Conservation (phyloP, 2,329 filamentous ascomycete genomes). For the Pseudogymnoascus sp. region DNA sequence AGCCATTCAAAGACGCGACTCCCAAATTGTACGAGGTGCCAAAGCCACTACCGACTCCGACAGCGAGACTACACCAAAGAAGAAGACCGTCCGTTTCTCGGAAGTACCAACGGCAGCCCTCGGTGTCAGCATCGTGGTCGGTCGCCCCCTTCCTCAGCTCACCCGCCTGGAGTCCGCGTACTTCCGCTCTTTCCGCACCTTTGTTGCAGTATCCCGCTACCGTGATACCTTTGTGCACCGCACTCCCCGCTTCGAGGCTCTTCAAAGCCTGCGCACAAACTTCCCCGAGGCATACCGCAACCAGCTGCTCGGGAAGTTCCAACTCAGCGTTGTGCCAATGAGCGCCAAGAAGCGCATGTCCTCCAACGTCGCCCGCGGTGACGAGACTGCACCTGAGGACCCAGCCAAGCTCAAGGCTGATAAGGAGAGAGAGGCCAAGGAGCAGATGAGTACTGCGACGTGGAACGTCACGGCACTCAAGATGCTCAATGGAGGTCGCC, state of each 20-base stretch:
- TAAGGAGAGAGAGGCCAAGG: conserved; percentile 71
- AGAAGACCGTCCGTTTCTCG: conserved; percentile 73
- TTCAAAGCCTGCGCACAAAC: conserved; percentile 75
- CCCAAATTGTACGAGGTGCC: neutral
- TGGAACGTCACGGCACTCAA: conserved; percentile 57
- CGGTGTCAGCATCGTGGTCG: conserved; percentile 22
- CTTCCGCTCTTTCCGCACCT: conserved; percentile 76
- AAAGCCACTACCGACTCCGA: conserved; percentile 17
- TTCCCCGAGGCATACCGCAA: conserved; percentile 66
- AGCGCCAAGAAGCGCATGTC: conserved; percentile 64
- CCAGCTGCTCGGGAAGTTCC: conserved; percentile 77
- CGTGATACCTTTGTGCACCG: conserved; percentile 79
- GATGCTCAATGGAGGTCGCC: conserved; percentile 54
- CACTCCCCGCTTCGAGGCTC: conserved; percentile 75
- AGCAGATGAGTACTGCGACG: conserved; percentile 55
- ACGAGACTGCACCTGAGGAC: conserved; percentile 55
- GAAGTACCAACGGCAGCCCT: conserved; percentile 28
- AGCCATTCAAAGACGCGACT: conserved; percentile 24
- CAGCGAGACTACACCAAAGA: conserved; percentile 36
- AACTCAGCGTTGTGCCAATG: conserved; percentile 61
- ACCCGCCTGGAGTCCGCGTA: conserved; percentile 68
- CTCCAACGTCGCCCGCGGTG: conserved; percentile 65
- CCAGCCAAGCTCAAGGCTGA: conserved; percentile 57
- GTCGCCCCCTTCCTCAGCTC: conserved; percentile 41
- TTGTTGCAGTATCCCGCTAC: conserved; percentile 55